These are phyloP conservation scores for Aphanomyces astaci DNA, from an alignment of 352 stramenopile genomes.

Conservation along the genomic window DNA sequence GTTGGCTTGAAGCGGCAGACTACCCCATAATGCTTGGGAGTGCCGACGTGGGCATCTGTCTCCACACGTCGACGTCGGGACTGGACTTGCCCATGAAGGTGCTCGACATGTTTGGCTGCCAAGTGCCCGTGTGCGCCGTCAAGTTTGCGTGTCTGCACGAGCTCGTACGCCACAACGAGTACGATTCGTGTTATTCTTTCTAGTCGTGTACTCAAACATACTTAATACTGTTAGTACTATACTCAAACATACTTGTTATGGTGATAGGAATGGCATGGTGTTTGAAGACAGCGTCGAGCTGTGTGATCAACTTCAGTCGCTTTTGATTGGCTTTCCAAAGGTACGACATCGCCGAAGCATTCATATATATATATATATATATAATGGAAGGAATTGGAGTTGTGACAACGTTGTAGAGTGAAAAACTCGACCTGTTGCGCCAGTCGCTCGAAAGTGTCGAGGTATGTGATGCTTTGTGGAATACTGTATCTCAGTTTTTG, in stretches of 20 bases:
- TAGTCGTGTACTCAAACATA: too few species aligned
- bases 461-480: too few species aligned
- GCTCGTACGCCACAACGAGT: slow-evolving; percentile 92
- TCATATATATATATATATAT: not conserved
- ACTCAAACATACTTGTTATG: too few species aligned
- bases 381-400: not conserved
- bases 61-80: slow-evolving; percentile 98
- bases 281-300: slow-evolving; percentile 56
- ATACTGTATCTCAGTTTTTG: too few species aligned
- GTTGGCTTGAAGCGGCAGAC: slow-evolving; percentile 94
- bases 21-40: slow-evolving; percentile 94
- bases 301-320: slow-evolving; percentile 45
- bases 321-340: slow-evolving; percentile 53
- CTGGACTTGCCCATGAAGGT: slow-evolving; percentile 99
- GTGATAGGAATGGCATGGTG: slow-evolving; percentile 73
- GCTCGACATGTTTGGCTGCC: slow-evolving; percentile 98
- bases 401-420: slow-evolving; percentile 1
- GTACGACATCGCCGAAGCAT: not conserved
- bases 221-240: too few species aligned
- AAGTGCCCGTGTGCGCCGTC: slow-evolving; percentile 94
- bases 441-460: slow-evolving; percentile 47
- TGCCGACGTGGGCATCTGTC: slow-evolving; percentile 94
- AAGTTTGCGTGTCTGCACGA: slow-evolving; percentile 94
- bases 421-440: slow-evolving; percentile 41
- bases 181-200: slow-evolving; percentile 41